Conservation (phyloP, 176 grass and related monocot genomes). For the Calamus simplicifolius region DNA sequence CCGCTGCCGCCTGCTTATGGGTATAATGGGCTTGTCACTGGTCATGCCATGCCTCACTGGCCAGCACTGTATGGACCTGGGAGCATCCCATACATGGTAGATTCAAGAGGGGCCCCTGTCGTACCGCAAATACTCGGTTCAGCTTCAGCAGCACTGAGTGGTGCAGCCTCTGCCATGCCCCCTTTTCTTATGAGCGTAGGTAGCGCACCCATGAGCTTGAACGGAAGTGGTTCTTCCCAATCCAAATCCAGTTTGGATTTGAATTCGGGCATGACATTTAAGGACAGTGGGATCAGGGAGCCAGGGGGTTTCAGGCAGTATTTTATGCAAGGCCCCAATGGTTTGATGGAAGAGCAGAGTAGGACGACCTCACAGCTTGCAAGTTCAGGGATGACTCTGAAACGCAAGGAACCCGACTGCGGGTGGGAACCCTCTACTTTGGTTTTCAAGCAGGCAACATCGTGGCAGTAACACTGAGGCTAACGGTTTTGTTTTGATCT, state of each 20-base stretch:
- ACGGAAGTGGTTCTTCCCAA: neutral
- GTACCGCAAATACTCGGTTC: neutral
- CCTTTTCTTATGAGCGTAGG: neutral
- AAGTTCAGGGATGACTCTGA: neutral
- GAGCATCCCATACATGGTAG: neutral
- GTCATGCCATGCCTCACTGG: neutral
- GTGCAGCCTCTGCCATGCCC: neutral
- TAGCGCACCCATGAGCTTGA: neutral
- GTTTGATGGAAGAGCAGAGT: neutral
- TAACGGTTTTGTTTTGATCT: no score
- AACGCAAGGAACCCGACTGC: neutral
- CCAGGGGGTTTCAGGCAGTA: neutral
- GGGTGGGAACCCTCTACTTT: neutral
- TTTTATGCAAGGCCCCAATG: neutral
- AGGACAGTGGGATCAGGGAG: neutral
- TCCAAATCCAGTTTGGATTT: neutral
- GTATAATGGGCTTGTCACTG: conserved; percentile 1
- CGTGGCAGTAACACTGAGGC: neutral
- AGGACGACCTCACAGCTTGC: neutral
- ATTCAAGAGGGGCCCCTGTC: conserved; percentile 1
- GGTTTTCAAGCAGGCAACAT: neutral
- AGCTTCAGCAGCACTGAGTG: neutral
- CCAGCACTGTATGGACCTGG: neutral
- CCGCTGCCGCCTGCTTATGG: conserved; percentile 23
- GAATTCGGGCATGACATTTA: neutral